Conservation (phyloP, 2,329 filamentous ascomycete species). For the Aureobasidium melanogenum region DNA sequence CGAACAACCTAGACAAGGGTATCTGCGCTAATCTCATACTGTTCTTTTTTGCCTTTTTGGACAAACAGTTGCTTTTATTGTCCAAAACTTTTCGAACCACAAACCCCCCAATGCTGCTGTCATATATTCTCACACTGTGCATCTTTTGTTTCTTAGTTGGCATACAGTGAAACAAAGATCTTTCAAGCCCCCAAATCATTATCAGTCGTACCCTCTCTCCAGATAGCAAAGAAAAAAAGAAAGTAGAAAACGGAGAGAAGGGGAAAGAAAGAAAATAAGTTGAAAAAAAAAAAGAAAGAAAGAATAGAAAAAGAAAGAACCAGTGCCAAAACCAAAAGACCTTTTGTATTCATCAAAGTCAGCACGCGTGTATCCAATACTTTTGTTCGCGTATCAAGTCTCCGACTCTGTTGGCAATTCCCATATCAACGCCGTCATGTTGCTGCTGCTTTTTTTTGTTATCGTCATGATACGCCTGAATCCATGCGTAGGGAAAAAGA, state of each 20-base stretch:
- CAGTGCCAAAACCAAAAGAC: not conserved
- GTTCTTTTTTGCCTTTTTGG: not conserved
- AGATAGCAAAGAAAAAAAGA: not conserved
- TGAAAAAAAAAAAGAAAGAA: not conserved
- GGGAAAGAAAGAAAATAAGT: not conserved
- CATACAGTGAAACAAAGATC: not conserved
- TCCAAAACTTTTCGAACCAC: too few relatives aligned
- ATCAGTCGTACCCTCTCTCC: not conserved
- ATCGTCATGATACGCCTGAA: not conserved
- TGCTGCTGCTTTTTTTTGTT: conserved; percentile 2
- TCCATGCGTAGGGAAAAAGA: not conserved
- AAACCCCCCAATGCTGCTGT: too few relatives aligned
- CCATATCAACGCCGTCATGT: not conserved
- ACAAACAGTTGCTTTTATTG: not conserved
- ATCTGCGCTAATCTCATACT: conserved; percentile 7
- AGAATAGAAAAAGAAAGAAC: not conserved
- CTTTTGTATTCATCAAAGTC: too few relatives aligned
- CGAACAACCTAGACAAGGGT: not conserved
- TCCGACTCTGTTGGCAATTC: not conserved
- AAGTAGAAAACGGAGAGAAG: not conserved
- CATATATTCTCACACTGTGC: not conserved
- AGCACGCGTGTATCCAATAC: not conserved
- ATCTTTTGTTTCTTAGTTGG: not conserved
- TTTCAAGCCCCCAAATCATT: not conserved
- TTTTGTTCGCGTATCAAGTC: not conserved